These are phyloP conservation scores for Pisolithus sp. DNA, from an alignment of 768 basidiomycete species.

Conservation along the genomic window DNA sequence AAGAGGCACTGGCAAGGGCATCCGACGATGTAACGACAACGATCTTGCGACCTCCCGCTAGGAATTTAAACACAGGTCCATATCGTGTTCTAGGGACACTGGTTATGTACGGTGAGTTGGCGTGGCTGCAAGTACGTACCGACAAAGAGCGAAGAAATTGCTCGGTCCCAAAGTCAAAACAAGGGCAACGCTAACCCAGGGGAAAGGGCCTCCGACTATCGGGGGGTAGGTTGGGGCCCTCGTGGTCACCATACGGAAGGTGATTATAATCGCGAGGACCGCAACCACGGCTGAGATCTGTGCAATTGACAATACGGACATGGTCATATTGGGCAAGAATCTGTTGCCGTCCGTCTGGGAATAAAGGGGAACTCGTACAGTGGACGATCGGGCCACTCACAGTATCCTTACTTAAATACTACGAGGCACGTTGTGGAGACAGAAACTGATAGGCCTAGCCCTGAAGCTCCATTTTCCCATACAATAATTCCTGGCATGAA, in stretches of 20 bases:
- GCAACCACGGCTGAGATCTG: background rate
- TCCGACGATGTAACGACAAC: constrained; percentile 12
- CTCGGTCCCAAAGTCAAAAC: constrained; percentile 11
- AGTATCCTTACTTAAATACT: too few species aligned
- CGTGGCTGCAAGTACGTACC: constrained; percentile 2
- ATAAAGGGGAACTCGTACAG: too few species aligned
- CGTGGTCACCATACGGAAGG: background rate
- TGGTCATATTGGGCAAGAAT: background rate
- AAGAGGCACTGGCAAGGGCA: constrained; percentile 9
- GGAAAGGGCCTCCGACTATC: constrained; percentile 7
- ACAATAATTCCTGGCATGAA: too few species aligned
- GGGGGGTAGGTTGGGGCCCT: background rate
- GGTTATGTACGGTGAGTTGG: background rate
- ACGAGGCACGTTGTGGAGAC: too few species aligned
- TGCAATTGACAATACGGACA: background rate
- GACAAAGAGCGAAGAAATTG: constrained; percentile 14
- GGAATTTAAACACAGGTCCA: constrained; percentile 12
- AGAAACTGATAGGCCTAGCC: too few species aligned
- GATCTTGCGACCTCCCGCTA: constrained; percentile 12
- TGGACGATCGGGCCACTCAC: too few species aligned
- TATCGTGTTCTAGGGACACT: constrained; percentile 4
- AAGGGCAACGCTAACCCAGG: constrained; percentile 12
- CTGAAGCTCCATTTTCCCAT: too few species aligned
- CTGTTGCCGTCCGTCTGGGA: too few species aligned
- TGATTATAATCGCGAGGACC: background rate